Evolutionary conservation across 2,329 filamentous ascomycete genomes (phyloP).

Genomic region (Tolypocladium endophyticum): DNA sequence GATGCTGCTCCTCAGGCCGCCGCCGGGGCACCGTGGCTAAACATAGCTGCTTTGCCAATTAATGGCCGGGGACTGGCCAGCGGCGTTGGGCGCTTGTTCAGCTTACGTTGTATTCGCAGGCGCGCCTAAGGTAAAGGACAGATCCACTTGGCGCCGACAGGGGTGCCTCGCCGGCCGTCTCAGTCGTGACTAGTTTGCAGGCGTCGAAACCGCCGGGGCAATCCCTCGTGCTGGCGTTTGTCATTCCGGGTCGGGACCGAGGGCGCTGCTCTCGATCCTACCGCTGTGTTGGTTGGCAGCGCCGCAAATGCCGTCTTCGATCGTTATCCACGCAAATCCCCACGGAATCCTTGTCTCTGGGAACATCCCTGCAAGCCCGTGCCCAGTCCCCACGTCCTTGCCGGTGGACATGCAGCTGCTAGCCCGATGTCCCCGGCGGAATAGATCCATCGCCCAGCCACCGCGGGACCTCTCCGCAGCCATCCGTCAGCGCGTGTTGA

Average conservation of each 20-base stretch:
- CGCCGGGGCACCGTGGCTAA: background rate
- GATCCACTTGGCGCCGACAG: background rate
- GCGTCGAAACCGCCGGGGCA: background rate
- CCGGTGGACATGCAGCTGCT: background rate
- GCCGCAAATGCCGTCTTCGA: background rate
- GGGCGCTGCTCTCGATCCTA: background rate
- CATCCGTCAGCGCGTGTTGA: background rate
- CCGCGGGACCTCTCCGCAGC: background rate
- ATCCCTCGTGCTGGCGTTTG: background rate
- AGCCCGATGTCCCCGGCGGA: background rate
- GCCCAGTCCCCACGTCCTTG: background rate
- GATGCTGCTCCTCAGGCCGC: background rate
- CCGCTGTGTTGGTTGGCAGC: background rate
- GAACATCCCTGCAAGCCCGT: background rate
- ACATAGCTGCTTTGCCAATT: background rate
- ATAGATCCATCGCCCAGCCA: background rate
- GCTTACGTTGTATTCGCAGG: background rate
- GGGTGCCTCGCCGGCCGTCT: background rate
- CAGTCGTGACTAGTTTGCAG: background rate
- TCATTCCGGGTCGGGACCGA: background rate
- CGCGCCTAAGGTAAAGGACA: background rate
- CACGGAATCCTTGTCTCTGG: background rate
- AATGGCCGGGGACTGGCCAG: background rate
- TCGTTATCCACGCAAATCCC: background rate
- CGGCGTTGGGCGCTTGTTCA: background rate